Conservation (phyloP, 2,329 filamentous ascomycete genomes). For the Aspergillus sergii region DNA sequence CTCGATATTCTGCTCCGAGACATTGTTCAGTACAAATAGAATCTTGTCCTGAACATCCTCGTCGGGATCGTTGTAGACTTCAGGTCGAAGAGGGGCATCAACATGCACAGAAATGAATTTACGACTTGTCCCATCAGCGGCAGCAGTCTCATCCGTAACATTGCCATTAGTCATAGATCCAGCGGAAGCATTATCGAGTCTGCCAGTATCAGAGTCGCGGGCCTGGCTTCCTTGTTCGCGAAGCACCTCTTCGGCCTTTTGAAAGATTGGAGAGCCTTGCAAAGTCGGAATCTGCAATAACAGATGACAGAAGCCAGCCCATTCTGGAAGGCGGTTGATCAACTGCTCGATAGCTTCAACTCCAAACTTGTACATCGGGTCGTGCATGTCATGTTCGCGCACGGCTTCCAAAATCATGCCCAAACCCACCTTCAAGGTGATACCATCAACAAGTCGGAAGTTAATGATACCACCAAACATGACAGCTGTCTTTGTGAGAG, state of each 20-base stretch:
- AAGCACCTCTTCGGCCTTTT: constrained; percentile 79
- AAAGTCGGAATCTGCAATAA: constrained; percentile 80
- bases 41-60: constrained; percentile 89
- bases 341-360: constrained; percentile 92
- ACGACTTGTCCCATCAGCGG: constrained; percentile 62
- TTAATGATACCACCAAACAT: constrained; percentile 96
- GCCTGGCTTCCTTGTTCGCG: constrained; percentile 64
- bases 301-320: constrained; percentile 91
- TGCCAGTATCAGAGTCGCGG: constrained; percentile 55
- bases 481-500: constrained; percentile 91
- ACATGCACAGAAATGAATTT: constrained; percentile 79
- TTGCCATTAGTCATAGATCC: constrained; percentile 68
- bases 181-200: constrained; percentile 39
- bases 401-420: constrained; percentile 98
- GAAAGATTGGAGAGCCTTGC: constrained; percentile 80
- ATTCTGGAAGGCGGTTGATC: constrained; percentile 79
- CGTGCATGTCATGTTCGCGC: constrained; percentile 76
- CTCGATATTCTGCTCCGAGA: constrained; percentile 85
- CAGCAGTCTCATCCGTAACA: constrained; percentile 62
- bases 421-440: constrained; percentile 90
- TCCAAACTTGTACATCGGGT: constrained; percentile 97
- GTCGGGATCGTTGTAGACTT: constrained; percentile 77
- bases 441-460: constrained; percentile 83
- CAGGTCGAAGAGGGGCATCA: constrained; percentile 65
- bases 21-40: constrained; percentile 93